Evolutionary conservation across 1,284 basidiomycete genomes (phyloP).

Genomic region (Tilletiaria anomala): DNA sequence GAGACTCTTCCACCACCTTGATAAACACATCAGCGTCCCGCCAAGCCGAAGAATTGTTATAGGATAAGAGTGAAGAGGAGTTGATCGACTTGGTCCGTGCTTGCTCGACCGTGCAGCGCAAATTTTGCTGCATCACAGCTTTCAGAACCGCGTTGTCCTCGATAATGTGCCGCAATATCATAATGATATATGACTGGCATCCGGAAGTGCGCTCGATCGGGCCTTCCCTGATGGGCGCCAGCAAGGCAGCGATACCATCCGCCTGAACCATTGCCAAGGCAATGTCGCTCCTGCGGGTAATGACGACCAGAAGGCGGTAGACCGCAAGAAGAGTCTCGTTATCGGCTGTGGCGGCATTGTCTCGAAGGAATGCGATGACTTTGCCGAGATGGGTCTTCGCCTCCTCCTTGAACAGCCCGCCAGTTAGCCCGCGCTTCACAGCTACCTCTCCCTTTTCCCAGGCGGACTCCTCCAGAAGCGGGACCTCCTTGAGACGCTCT

Average conservation of each 20-base stretch:
- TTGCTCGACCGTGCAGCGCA: conserved; percentile 42
- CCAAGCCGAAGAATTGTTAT: conserved; percentile 63
- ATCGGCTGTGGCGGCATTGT: no score
- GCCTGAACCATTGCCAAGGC: conserved; percentile 14
- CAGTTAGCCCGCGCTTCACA: no score
- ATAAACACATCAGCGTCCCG: conserved; percentile 69
- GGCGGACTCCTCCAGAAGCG: no score
- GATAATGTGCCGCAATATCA: conserved; percentile 75
- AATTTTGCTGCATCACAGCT: conserved; percentile 63
- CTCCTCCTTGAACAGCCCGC: no score
- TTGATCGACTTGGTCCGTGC: conserved; percentile 47
- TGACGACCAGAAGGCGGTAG: conserved; percentile 25
- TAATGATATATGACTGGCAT: conserved; percentile 68
- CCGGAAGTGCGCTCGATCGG: conserved; percentile 33
- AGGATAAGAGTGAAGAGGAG: conserved; percentile 57
- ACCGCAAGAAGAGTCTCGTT: conserved; percentile 22
- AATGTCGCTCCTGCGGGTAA: conserved; percentile 16
- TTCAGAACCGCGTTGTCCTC: conserved; percentile 60
- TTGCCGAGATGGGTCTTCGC: conserved; percentile 50
- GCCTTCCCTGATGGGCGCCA: conserved; percentile 21
- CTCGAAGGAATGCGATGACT: conserved; percentile 42
- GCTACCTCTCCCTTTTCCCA: no score
- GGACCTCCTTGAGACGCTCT: no score
- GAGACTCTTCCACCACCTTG: conserved; percentile 42
- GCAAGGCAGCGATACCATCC: conserved; percentile 13